These are phyloP conservation scores for Dendrothele bispora DNA, from an alignment of 768 basidiomycete genomes.

Conservation along the genomic window DNA sequence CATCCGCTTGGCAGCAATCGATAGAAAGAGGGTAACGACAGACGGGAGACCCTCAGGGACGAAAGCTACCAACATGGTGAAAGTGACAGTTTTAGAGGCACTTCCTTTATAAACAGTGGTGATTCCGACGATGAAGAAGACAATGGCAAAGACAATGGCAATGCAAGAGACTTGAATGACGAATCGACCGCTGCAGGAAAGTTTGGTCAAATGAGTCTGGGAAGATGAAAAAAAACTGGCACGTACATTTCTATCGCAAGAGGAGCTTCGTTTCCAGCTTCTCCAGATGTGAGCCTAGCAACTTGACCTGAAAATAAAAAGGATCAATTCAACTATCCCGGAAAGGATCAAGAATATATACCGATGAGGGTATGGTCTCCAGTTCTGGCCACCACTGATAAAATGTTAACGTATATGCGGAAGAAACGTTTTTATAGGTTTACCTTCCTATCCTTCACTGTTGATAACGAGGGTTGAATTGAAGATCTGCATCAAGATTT, in stretches of 20 bases:
- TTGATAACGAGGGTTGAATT: conserved; percentile 70
- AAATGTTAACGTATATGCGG: background rate
- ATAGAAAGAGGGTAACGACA: conserved; percentile 64
- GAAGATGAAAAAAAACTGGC: conserved; percentile 1
- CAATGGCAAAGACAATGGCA: conserved; percentile 58
- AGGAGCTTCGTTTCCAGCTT: conserved; percentile 63
- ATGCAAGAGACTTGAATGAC: conserved; percentile 62
- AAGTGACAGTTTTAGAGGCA: conserved; percentile 56
- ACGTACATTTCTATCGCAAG: conserved; percentile 66
- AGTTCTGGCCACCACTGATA: conserved; percentile 37
- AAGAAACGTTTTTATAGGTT: too few species aligned
- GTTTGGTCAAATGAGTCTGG: conserved; percentile 3
- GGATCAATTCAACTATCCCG: conserved; percentile 4
- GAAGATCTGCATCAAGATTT: conserved; percentile 46
- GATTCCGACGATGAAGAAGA: conserved; percentile 68
- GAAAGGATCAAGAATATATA: conserved; percentile 17
- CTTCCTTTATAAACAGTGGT: conserved; percentile 66
- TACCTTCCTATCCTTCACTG: conserved; percentile 71
- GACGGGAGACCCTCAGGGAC: conserved; percentile 62
- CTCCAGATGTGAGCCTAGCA: conserved; percentile 63
- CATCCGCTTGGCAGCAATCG: conserved; percentile 73
- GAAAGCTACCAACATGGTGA: conserved; percentile 51
- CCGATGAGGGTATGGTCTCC: conserved; percentile 69
- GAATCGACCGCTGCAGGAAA: conserved; percentile 49
- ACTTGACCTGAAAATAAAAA: conserved; percentile 53